Percentiles rank a stretch among this genome's conserved stretches.
Evolutionary conservation across 306 rosid genomes (phyloP).

Genomic region (Clitoria ternatea): DNA sequence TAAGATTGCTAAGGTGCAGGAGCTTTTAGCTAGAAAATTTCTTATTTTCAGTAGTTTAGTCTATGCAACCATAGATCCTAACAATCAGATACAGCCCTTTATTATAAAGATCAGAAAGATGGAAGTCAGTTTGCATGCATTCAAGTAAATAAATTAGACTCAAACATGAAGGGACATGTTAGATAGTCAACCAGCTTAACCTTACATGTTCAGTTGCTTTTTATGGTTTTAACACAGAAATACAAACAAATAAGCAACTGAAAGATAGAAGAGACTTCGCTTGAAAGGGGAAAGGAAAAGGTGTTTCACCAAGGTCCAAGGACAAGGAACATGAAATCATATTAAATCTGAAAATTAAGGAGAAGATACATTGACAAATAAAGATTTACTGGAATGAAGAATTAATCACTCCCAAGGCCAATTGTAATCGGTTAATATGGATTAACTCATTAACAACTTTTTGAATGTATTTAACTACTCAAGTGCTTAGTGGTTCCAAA

Average conservation of each 20-base stretch:
- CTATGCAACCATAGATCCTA: neutral
- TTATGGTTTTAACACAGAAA: neutral
- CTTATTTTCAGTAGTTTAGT: neutral
- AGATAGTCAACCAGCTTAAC: neutral
- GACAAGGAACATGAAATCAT: neutral
- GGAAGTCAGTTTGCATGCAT: neutral
- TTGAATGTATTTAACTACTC: neutral
- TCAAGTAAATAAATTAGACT: neutral
- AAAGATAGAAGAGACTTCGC: neutral
- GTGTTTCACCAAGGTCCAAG: neutral
- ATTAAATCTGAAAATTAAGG: neutral
- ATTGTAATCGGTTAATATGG: neutral
- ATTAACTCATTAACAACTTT: neutral
- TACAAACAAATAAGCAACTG: neutral
- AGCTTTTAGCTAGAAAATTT: neutral
- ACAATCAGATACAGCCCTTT: neutral
- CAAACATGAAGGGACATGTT: neutral
- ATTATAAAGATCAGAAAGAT: neutral
- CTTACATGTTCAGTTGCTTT: neutral
- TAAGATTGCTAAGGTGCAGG: neutral
- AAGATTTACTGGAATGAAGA: neutral
- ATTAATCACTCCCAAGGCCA: neutral
- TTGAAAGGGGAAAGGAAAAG: neutral
- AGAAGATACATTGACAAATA: neutral
- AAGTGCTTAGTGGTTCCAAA: neutral